Percentiles rank a stretch among this genome's conserved stretches.
phyloP scores from a whole-genome alignment of 805 yeast species.

The Millerozyma miso region DNA sequence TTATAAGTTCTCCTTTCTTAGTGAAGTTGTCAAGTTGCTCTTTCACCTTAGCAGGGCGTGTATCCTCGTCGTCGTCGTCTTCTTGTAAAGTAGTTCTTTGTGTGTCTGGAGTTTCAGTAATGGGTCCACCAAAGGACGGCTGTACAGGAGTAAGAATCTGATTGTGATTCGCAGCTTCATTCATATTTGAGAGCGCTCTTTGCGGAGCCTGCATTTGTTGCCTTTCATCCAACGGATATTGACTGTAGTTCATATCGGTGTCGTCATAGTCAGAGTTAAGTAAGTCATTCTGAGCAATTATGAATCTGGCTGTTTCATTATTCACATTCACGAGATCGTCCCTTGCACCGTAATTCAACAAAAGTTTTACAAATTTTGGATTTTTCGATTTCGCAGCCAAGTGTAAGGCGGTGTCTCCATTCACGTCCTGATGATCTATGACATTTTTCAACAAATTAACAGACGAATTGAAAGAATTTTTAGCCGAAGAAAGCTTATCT shows the following conservation, averaged over 20 bases:
- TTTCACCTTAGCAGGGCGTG: constrained; percentile 25
- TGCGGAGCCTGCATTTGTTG: constrained; percentile 3
- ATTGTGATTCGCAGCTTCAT: constrained; percentile 3
- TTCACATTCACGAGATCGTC: constrained; percentile 43
- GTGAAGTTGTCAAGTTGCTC: constrained; percentile 28
- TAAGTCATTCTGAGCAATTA: constrained; percentile 37
- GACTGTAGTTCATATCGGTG: constrained; percentile 4
- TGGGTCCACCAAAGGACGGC: constrained; percentile 10
- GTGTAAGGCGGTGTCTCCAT: constrained; percentile 85
- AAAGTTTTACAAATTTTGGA: constrained; percentile 67
- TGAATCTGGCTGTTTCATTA: constrained; percentile 42
- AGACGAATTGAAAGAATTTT: constrained; percentile 39
- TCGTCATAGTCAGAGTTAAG: constrained; percentile 6
- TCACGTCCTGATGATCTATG: constrained; percentile 70
- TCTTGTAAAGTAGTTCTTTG: constrained; percentile 42
- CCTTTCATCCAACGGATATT: constrained; percentile 1
- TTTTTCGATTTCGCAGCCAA: constrained; percentile 69
- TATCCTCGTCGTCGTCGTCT: constrained; percentile 35
- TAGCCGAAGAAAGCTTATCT: constrained; percentile 57
- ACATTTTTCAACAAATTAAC: constrained; percentile 58
- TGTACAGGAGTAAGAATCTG: constrained; percentile 25
- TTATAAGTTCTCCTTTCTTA: constrained; percentile 6
- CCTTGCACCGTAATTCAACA: constrained; percentile 81
- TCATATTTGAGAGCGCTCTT: background rate
- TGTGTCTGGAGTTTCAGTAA: constrained; percentile 41